Evolutionary conservation across 192 early-diverging fungal genomes (phyloP), one percentile per base, ranked within the genome.

Genomic region (Helicostylum pulchrum): DNA sequence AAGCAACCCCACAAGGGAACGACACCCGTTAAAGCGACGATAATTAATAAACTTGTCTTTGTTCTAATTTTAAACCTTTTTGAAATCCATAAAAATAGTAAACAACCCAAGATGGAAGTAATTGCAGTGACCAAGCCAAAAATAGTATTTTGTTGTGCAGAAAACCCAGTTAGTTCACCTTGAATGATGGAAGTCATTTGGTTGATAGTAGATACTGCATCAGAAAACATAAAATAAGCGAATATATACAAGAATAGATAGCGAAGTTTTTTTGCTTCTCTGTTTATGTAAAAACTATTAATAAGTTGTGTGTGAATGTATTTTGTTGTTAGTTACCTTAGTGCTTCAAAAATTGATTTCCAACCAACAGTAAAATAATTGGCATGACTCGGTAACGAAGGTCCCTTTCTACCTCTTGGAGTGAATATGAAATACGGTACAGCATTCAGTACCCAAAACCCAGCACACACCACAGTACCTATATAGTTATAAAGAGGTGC

Each of bases 181-280:
- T 77, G 74, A 19, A 78, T 61, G 32, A 72, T 64, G 10, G 54
- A 39, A 30, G 64, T 66, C 32, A 78, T 46, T 44, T 72, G 56
- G 42, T 45, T 49, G 15, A 66, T 75, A 3, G 66, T 61, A 14
- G 65, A 68, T 51, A 76, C 67, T 23, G 73, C 77, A 31, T 78
- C 77, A 48, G 58, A 50, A 45, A 68, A 67, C 26, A 78, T 36
- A 68, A 78, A 78, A 50, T 68, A 78, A 3, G 75, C 74, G 11
- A 78, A 36, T 45, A 78, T 55, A 30, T 72, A 78, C 58, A 52
- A 34, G 65, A 74, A 78, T 46, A 62, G 58, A 39, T 78, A 66
- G 9, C 75, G 73, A 19, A 78, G 65, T 60, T 66, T 60, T 49
- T 51, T 61, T 30, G 58, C 52, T 20, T 76, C 69, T 52, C 61